A percentile compares a stretch with the other conserved stretches of the same genome.
Evolutionary conservation across 148 eudicot species (phyloP).

Genomic region (Cornus kousa): DNA sequence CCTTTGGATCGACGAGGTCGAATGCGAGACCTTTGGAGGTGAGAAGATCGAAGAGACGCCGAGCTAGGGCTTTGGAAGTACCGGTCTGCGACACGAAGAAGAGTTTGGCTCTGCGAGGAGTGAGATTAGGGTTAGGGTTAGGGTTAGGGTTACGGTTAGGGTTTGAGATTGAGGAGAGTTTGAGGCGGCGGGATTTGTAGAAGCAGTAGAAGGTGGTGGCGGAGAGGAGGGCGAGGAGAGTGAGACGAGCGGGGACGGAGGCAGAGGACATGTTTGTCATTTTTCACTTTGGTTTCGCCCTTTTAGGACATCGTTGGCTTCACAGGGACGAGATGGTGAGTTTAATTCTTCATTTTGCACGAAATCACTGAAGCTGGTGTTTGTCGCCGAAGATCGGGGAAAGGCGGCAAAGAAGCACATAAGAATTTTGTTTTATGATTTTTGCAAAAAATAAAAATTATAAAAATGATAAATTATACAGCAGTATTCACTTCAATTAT

Average conservation of each 20-base stretch:
- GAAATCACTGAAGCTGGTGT: not conserved
- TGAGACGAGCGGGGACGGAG: conserved; percentile 43
- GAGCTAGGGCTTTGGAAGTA: conserved; percentile 82
- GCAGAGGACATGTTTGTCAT: conserved; percentile 27
- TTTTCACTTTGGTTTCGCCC: not conserved
- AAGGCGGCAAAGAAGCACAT: not conserved
- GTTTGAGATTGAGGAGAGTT: conserved; percentile 12
- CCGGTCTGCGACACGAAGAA: conserved; percentile 68
- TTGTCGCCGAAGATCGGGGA: not conserved
- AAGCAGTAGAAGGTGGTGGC: conserved; percentile 77
- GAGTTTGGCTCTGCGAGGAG: conserved; percentile 50
- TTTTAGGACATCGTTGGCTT: not conserved
- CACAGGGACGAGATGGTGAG: not conserved
- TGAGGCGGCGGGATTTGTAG: conserved; percentile 71
- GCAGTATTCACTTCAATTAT: too few relatives aligned
- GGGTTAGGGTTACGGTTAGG: conserved; percentile 17
- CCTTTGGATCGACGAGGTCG: conserved; percentile 61
- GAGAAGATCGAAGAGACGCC: conserved; percentile 53
- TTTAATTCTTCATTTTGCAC: not conserved
- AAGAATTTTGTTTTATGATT: too few relatives aligned
- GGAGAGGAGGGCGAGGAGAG: conserved; percentile 77
- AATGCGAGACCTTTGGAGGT: conserved; percentile 34
- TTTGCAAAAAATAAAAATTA: too few relatives aligned
- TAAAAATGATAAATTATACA: too few relatives aligned
- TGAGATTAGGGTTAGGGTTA: conserved; percentile 9